phyloP scores from a whole-genome alignment of 129 eudicot genomes.

The Flaveria linearis region DNA sequence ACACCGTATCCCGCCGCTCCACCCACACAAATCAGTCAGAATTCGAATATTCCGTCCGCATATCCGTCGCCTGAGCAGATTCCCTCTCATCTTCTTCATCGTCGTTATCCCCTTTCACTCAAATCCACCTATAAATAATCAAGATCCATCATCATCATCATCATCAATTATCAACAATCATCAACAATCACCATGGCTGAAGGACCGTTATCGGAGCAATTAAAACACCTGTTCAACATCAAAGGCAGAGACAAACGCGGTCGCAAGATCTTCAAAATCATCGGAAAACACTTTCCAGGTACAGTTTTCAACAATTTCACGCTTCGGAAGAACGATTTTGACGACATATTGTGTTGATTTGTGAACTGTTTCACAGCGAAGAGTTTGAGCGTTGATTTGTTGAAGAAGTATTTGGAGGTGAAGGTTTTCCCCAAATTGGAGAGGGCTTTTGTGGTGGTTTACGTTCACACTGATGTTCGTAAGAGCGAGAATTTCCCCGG shows the following conservation, averaged over 20 bases:
- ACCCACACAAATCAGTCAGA: constrained; percentile 20
- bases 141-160: background rate
- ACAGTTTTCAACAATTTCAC: background rate
- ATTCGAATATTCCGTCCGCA: constrained; percentile 35
- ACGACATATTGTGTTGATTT: background rate
- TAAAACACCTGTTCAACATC: constrained; percentile 52
- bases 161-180: background rate
- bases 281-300: constrained; percentile 72
- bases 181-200: constrained; percentile 35
- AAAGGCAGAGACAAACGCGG: constrained; percentile 69
- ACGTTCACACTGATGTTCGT: constrained; percentile 78
- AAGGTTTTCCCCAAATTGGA: constrained; percentile 58
- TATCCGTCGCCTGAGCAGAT: constrained; percentile 39
- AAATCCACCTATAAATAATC: background rate
- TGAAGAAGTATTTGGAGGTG: constrained; percentile 64
- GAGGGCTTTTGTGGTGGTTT: constrained; percentile 61
- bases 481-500: constrained; percentile 74
- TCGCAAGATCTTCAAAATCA: constrained; percentile 46
- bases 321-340: background rate
- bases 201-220: constrained; percentile 30
- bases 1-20: constrained; percentile 1
- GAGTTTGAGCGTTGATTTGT: constrained; percentile 49
- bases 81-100: constrained; percentile 23
- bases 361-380: constrained; percentile 38
- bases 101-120: background rate